These are phyloP conservation scores for Wickerhamomyces bovis DNA, from an alignment of 805 yeast genomes.

Conservation along the genomic window DNA sequence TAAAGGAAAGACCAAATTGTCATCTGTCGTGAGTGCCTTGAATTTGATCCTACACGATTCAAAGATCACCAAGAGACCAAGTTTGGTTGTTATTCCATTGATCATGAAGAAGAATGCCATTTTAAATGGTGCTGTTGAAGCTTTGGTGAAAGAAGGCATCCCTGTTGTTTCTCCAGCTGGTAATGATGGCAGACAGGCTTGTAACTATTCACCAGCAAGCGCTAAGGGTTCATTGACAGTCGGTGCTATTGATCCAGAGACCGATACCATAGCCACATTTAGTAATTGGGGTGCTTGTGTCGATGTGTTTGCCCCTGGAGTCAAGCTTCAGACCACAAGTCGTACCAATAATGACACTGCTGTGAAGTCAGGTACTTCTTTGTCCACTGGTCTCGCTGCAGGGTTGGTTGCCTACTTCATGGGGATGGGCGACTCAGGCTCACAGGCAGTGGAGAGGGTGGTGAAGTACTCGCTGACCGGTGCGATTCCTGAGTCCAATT, in stretches of 20 bases:
- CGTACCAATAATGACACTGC: constrained; percentile 24
- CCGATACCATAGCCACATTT: constrained; percentile 43
- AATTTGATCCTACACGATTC: constrained; percentile 23
- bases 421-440: constrained; percentile 33
- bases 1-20: constrained; percentile 30
- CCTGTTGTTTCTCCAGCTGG: constrained; percentile 48
- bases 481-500: constrained; percentile 40
- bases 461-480: constrained; percentile 40
- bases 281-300: constrained; percentile 49
- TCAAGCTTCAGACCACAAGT: constrained; percentile 36
- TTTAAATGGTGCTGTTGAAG: constrained; percentile 39
- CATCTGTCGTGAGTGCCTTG: constrained; percentile 30
- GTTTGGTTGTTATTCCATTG: constrained; percentile 34
- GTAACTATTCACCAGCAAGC: constrained; percentile 41
- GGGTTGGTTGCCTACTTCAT: constrained; percentile 40
- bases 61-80: constrained; percentile 29
- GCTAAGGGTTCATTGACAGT: constrained; percentile 64
- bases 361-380: constrained; percentile 42
- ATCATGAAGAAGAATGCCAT: constrained; percentile 31
- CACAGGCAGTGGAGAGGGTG: constrained; percentile 33
- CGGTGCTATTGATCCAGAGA: constrained; percentile 79
- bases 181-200: constrained; percentile 38
- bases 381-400: constrained; percentile 40
- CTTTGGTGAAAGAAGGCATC: constrained; percentile 36
- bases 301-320: constrained; percentile 46